A percentile compares a stretch with the other conserved stretches of the same genome.
phyloP scores from a whole-genome alignment of 2,329 filamentous ascomycete species.

The Colletotrichum neosansevieriae region DNA sequence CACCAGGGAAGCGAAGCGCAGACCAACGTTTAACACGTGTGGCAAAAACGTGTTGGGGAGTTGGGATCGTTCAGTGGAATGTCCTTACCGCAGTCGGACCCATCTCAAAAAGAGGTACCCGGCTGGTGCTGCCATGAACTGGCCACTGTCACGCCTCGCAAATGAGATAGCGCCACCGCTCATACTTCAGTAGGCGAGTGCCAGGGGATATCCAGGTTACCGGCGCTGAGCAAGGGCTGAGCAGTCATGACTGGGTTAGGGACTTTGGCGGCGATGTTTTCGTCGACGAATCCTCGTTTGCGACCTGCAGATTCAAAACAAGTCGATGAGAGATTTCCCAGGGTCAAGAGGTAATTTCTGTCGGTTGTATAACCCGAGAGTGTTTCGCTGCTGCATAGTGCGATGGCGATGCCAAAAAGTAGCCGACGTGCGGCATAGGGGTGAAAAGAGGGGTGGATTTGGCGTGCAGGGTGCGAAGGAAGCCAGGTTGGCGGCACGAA shows the following conservation, averaged over 20 bases:
- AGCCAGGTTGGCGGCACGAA: no score
- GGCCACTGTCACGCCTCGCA: slow-evolving; percentile 2
- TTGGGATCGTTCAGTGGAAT: slow-evolving; percentile 14
- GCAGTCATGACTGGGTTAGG: no score
- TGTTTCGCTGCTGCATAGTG: slow-evolving; percentile 6
- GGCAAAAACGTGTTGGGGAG: not conserved
- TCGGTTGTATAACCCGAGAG: slow-evolving; percentile 11
- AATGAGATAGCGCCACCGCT: not conserved
- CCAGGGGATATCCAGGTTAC: slow-evolving; percentile 23
- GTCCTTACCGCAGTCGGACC: not conserved
- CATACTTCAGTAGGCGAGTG: slow-evolving; percentile 7
- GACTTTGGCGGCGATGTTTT: not conserved
- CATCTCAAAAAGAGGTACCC: no score
- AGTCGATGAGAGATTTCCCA: slow-evolving; percentile 1
- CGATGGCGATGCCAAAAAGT: slow-evolving; percentile 19
- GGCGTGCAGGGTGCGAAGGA: no score
- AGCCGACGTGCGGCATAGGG: slow-evolving; percentile 7
- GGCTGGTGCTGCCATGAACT: no score
- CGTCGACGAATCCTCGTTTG: slow-evolving; percentile 14
- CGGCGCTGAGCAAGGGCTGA: not conserved
- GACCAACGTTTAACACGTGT: slow-evolving; percentile 3
- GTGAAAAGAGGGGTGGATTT: no score
- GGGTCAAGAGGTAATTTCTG: slow-evolving; percentile 13
- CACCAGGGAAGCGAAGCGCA: slow-evolving; percentile 9
- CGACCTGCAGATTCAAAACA: slow-evolving; percentile 20